Evolutionary conservation across 1,284 basidiomycete species (phyloP), one percentile per base, ranked within the genome.

Genomic region (Pascua guehoae): DNA sequence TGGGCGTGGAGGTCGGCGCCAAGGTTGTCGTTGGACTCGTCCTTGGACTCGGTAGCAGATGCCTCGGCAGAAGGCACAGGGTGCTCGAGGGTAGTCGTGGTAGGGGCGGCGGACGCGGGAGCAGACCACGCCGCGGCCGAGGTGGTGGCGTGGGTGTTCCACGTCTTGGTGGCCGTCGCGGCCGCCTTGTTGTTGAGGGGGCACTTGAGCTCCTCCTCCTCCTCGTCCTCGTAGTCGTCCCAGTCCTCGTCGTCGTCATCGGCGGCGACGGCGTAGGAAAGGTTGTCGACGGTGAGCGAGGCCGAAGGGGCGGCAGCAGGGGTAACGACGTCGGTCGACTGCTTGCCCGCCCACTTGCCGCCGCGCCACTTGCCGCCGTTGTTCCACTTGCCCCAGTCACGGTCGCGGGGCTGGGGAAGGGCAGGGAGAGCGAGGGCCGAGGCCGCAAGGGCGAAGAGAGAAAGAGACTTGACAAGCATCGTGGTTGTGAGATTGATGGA

Each of bases 161-260:
- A 5, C 11, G 40, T 24, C 41, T 42, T 32, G 40, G 8, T 8
- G 41, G 12, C 49, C 10, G 40, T 12, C 15, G 49, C 17, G 15
- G 32, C 15, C 15, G 46, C 3, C 49, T 51, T 41, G 32, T 17
- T 36, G 41, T 43, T 41, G 41, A n/a, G 8, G 49, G 42, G 49
- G 41, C 41, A 24, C 18, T 43, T 32, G 41, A 4, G 8, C 41
- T 51, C 43, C 41, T 41, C 39, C 15, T 43, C 12, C 24, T 17
- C 32, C 5, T 41, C 49, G 49, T 51, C 32, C 49, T 51, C 43
- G 49, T 51, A 40, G 47, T 47, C 17, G 47, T 54, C 46, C 15
- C 46, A 32, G 18, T n/a, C 7, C 16, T 41, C 51, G 32, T 47
- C 45, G 38, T 39, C 47, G 14, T 39, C 40, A 32, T 53, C 24